Evolutionary conservation across 2,329 filamentous ascomycete genomes (phyloP).

Genomic region (Curvularia sp.): DNA sequence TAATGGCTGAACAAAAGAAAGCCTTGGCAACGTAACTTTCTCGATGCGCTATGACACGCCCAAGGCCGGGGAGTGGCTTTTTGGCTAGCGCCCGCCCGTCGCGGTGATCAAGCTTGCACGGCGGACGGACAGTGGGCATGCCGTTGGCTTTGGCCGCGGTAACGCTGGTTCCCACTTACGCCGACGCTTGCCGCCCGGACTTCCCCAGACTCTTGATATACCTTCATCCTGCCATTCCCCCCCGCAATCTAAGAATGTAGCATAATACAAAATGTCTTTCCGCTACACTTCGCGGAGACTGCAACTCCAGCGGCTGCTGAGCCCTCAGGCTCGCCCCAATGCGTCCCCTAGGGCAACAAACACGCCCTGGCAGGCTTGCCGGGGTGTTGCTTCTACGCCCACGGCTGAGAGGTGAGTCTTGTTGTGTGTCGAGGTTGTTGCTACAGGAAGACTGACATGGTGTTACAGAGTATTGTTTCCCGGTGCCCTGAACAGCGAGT

Average conservation of each 20-base stretch:
- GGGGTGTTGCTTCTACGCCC: slow-evolving; percentile 64
- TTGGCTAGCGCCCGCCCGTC: slow-evolving; percentile 16
- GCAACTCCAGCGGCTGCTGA: slow-evolving; percentile 24
- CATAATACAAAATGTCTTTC: slow-evolving; percentile 42
- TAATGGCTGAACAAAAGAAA: slow-evolving; percentile 17
- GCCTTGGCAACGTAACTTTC: slow-evolving; percentile 40
- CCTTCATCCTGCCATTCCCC: slow-evolving; percentile 15
- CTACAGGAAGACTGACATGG: neutral
- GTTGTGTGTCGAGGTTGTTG: neutral
- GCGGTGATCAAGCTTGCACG: neutral
- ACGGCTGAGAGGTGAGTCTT: slow-evolving; percentile 65
- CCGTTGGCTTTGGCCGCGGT: slow-evolving; percentile 6
- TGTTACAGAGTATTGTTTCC: slow-evolving; percentile 72
- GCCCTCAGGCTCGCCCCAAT: slow-evolving; percentile 24
- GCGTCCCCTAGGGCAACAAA: slow-evolving; percentile 21
- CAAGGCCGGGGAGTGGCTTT: slow-evolving; percentile 6
- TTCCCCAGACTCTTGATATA: slow-evolving; percentile 35
- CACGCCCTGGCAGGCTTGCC: slow-evolving; percentile 55
- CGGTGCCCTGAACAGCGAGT: slow-evolving; percentile 93
- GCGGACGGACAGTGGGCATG: neutral
- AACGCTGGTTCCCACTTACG: slow-evolving; percentile 13
- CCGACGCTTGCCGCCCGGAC: slow-evolving; percentile 42
- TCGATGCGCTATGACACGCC: slow-evolving; percentile 40
- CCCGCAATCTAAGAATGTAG: slow-evolving; percentile 29
- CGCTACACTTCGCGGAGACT: slow-evolving; percentile 40